phyloP scores from a whole-genome alignment of 2,329 filamentous ascomycete genomes.

The Podosphaera fusca region DNA sequence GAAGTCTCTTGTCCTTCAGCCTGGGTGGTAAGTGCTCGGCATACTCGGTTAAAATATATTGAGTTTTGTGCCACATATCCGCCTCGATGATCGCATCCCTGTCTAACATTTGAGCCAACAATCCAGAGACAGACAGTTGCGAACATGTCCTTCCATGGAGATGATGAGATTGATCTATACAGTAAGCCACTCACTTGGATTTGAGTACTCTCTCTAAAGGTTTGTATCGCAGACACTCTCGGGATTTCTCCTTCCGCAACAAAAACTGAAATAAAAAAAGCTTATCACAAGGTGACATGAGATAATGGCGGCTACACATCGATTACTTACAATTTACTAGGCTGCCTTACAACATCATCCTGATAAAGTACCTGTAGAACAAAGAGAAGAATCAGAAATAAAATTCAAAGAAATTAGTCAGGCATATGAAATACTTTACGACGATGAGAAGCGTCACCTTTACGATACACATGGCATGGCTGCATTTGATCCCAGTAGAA shows the following conservation, averaged over 20 bases:
- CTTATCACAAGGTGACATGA: conserved; percentile 61
- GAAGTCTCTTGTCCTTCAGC: background rate
- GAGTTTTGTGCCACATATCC: background rate
- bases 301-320: background rate
- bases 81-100: background rate
- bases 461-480: conserved; percentile 94
- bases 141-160: conserved; percentile 13
- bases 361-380: conserved; percentile 77
- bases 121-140: conserved; percentile 1
- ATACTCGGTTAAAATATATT: background rate
- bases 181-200: conserved; percentile 20
- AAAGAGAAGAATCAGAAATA: conserved; percentile 64
- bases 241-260: conserved; percentile 48
- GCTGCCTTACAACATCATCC: conserved; percentile 75
- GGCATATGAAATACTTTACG: conserved; percentile 92
- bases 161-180: conserved; percentile 33
- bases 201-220: background rate
- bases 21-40: too few relatives aligned
- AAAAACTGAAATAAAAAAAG: conserved; percentile 75
- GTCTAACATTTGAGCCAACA: background rate
- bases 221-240: conserved; percentile 40
- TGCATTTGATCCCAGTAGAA: conserved; percentile 61
- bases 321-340: conserved; percentile 22
- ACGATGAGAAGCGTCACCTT: conserved; percentile 76
- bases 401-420: conserved; percentile 85